phyloP scores from a whole-genome alignment of 805 yeast genomes.

The Lachancea waltii region DNA sequence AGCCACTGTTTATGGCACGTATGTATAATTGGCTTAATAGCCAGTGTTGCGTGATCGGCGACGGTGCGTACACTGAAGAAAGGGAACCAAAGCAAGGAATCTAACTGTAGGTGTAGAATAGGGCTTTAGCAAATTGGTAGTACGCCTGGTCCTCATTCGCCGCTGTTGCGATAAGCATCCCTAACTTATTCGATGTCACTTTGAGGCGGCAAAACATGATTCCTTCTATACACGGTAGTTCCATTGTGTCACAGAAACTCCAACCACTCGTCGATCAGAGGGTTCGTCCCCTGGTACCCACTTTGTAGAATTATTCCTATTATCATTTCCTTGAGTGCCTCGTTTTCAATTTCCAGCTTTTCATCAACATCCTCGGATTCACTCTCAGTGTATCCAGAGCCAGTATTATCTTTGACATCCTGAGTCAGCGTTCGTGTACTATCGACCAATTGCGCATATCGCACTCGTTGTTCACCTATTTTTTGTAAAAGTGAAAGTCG shows the following conservation, averaged over 20 bases:
- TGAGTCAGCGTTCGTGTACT: not conserved
- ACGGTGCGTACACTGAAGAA: no score
- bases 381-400: not conserved
- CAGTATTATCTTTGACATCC: not conserved
- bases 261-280: constrained; percentile 6
- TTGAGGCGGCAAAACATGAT: no score
- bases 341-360: constrained; percentile 2
- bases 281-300: constrained; percentile 8
- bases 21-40: no score
- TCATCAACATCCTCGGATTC: not conserved
- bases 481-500: not conserved
- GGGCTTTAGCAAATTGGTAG: no score
- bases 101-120: no score
- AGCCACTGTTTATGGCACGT: no score
- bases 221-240: not conserved
- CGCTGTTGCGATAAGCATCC: no score
- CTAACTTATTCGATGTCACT: no score
- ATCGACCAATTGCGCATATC: constrained; percentile 1
- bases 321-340: constrained; percentile 4
- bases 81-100: no score
- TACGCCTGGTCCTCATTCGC: no score
- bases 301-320: constrained; percentile 4
- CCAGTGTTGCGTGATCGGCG: no score
- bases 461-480: not conserved
- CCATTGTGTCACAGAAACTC: not conserved